Conservation (phyloP, 129 eudicot genomes). For the Flaveria ramosissima region DNA sequence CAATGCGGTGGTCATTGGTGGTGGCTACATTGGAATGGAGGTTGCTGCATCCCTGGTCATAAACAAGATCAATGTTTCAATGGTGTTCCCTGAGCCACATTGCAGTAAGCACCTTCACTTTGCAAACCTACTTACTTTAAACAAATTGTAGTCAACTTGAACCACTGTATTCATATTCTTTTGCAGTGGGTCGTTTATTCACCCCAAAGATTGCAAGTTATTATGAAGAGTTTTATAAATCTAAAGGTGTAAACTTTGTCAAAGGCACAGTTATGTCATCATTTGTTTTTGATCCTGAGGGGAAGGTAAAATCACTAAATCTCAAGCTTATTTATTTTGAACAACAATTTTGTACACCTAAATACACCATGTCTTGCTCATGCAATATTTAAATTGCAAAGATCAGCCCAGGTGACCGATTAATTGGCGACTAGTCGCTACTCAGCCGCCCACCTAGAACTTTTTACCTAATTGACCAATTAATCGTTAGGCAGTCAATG, state of each 20-base stretch:
- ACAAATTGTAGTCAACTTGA: not conserved
- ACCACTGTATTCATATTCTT: not conserved
- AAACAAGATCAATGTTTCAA: conserved; percentile 80
- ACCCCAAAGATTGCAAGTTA: conserved; percentile 83
- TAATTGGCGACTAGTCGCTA: no score
- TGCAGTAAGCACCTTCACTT: conserved; percentile 62
- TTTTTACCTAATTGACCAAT: no score
- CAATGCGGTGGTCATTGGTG: conserved; percentile 95
- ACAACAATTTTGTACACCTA: no score
- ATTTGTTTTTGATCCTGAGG: conserved; percentile 65
- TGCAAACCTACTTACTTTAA: not conserved
- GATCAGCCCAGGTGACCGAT: no score
- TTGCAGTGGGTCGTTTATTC: conserved; percentile 88
- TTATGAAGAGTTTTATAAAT: conserved; percentile 86
- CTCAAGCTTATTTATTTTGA: conserved; percentile 4
- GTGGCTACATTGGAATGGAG: conserved; percentile 99
- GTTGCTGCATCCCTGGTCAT: conserved; percentile 96
- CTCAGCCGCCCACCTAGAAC: no score
- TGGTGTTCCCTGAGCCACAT: conserved; percentile 96
- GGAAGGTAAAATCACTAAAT: conserved; percentile 55
- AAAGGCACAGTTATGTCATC: conserved; percentile 95
- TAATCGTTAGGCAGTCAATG: no score
- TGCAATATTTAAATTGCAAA: not conserved
- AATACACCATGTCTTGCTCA: not conserved
- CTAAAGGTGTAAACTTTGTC: conserved; percentile 79